These are phyloP conservation scores for Herpetomonas tarakana DNA, from an alignment of 208 protist species.

Conservation along the genomic window DNA sequence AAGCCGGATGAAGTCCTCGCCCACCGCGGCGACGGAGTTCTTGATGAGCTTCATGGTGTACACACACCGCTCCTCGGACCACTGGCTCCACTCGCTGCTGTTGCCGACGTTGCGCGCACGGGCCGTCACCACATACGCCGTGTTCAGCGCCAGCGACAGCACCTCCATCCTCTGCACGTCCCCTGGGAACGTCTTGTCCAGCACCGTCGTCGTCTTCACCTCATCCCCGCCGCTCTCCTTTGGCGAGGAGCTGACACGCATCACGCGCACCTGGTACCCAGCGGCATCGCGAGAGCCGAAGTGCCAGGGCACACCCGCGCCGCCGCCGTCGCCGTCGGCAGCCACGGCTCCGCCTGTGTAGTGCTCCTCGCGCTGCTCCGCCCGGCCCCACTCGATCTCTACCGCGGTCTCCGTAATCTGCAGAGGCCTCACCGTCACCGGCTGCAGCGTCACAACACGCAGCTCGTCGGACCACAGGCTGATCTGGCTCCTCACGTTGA, in stretches of 20 bases:
- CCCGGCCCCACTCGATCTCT: constrained; percentile 64
- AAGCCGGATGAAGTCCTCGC: constrained; percentile 85
- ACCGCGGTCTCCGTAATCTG: constrained; percentile 78
- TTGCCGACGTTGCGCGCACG: constrained; percentile 47
- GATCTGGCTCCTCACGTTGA: constrained; percentile 39
- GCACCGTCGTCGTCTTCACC: neutral
- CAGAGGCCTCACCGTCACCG: constrained; percentile 42
- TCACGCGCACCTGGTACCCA: constrained; percentile 30
- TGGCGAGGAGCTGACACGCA: neutral
- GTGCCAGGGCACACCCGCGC: neutral
- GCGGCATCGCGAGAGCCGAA: constrained; percentile 20
- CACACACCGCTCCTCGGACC: constrained; percentile 77
- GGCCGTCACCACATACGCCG: constrained; percentile 58
- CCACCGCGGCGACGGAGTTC: constrained; percentile 55
- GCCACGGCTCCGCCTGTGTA: constrained; percentile 15
- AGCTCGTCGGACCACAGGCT: constrained; percentile 71
- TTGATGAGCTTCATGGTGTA: constrained; percentile 86
- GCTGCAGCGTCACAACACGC: constrained; percentile 58
- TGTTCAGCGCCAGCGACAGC: constrained; percentile 30
- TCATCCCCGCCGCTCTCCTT: neutral
- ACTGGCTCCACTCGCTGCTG: constrained; percentile 78
- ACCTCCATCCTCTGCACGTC: neutral
- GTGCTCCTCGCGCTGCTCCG: constrained; percentile 41
- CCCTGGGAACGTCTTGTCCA: constrained; percentile 2
- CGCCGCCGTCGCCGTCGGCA: neutral